Conservation (phyloP, 2,329 filamentous ascomycete genomes). For the Cercospora janseana region DNA sequence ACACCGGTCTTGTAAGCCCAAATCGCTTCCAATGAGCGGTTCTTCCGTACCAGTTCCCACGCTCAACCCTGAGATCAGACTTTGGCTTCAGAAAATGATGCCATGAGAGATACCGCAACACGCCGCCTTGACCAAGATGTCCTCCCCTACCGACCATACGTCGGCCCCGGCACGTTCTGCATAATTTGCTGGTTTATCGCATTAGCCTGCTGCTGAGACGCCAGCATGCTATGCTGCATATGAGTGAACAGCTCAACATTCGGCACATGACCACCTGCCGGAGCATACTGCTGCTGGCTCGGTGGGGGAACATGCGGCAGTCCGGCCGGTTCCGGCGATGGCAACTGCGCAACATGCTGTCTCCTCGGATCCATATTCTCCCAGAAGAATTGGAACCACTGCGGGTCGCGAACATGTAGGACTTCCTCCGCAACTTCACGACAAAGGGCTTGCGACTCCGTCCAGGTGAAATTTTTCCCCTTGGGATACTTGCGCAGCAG, state of each 20-base stretch:
- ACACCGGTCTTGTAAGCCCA: too few species aligned
- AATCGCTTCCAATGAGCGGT: too few species aligned
- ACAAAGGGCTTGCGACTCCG: background rate
- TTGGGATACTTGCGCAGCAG: background rate
- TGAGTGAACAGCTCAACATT: background rate
- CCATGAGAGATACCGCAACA: too few species aligned
- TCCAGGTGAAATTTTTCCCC: background rate
- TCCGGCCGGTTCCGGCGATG: background rate
- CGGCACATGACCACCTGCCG: background rate
- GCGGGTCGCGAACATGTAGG: background rate
- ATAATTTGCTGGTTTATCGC: background rate
- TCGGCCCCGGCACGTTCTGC: background rate
- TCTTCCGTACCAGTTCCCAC: too few species aligned
- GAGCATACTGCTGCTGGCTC: too few species aligned
- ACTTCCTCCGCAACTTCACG: background rate
- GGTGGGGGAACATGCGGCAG: too few species aligned
- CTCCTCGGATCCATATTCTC: background rate
- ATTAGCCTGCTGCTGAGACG: background rate
- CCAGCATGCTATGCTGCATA: background rate
- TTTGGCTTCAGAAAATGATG: too few species aligned
- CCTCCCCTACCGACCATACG: too few species aligned
- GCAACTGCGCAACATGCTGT: background rate
- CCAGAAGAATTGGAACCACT: background rate
- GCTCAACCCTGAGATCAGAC: too few species aligned
- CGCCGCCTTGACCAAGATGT: too few species aligned